A percentile compares a stretch with the other conserved stretches of the same genome.
Evolutionary conservation across 257 asterid species (phyloP).

Genomic region (Solanum appendiculatum): DNA sequence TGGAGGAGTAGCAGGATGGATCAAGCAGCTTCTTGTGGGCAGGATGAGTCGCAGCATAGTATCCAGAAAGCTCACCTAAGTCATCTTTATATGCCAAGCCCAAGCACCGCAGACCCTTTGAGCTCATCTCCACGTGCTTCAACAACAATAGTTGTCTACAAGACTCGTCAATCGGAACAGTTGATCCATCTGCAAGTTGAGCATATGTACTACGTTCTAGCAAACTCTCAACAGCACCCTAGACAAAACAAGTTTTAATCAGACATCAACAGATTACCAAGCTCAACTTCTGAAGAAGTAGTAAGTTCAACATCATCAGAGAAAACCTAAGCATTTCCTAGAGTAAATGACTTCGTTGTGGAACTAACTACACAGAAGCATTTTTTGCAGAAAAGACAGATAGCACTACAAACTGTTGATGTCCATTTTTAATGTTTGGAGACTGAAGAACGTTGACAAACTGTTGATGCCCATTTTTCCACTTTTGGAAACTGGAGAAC

Average conservation of each 20-base stretch:
- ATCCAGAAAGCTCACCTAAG: conserved; percentile 67
- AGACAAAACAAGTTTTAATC: background rate
- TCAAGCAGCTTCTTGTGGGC: conserved; percentile 69
- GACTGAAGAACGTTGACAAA: background rate
- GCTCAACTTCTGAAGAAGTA: background rate
- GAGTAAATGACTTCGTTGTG: background rate
- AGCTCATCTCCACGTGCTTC: conserved; percentile 65
- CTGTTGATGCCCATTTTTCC: background rate
- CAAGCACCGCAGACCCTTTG: conserved; percentile 74
- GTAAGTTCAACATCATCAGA: background rate
- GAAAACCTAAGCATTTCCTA: background rate
- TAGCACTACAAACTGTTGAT: background rate
- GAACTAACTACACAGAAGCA: background rate
- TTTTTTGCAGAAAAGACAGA: background rate
- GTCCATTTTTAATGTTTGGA: background rate
- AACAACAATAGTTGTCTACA: conserved; percentile 41
- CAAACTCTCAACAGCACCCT: conserved; percentile 96
- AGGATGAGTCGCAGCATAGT: conserved; percentile 46
- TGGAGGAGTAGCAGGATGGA: conserved; percentile 52
- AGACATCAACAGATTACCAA: background rate
- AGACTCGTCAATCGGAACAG: conserved; percentile 45
- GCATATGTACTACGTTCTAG: conserved; percentile 61
- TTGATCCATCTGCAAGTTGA: conserved; percentile 72
- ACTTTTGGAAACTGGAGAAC: background rate
- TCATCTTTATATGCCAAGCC: conserved; percentile 81